Conservation (phyloP, 2,329 filamentous ascomycete species). For the Diaporthe helianthi region DNA sequence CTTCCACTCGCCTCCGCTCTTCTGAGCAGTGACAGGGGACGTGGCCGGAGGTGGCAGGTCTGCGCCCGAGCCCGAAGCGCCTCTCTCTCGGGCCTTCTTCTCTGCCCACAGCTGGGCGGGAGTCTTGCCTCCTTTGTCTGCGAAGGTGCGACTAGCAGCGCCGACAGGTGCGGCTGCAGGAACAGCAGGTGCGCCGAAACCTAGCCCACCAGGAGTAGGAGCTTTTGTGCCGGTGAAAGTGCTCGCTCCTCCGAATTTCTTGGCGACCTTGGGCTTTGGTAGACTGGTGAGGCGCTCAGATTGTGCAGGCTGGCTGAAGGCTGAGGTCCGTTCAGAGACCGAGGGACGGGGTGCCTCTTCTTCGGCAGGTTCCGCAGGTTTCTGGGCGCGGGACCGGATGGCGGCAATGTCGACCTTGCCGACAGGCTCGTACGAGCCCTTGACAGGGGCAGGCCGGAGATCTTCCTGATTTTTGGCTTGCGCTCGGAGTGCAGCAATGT, state of each 20-base stretch:
- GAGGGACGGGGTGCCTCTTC: slow-evolving; percentile 58
- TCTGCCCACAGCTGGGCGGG: slow-evolving; percentile 97
- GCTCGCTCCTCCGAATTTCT: slow-evolving; percentile 78
- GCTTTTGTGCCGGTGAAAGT: slow-evolving; percentile 89
- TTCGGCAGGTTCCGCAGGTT: slow-evolving; percentile 55
- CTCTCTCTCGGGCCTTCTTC: slow-evolving; percentile 86
- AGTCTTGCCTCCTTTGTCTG: slow-evolving; percentile 93
- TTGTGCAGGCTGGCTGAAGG: slow-evolving; percentile 66
- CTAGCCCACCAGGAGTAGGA: slow-evolving; percentile 73
- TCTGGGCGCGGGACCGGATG: slow-evolving; percentile 84
- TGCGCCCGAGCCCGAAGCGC: slow-evolving; percentile 54
- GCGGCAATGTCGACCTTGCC: slow-evolving; percentile 98
- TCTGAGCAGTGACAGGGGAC: slow-evolving; percentile 69
- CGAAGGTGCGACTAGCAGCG: slow-evolving; percentile 88
- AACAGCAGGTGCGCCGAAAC: slow-evolving; percentile 67
- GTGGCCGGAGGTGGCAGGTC: slow-evolving; percentile 51
- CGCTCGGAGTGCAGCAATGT: slow-evolving; percentile 87
- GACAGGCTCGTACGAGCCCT: slow-evolving; percentile 91
- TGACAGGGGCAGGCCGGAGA: slow-evolving; percentile 83
- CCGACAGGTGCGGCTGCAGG: slow-evolving; percentile 72
- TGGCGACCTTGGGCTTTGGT: slow-evolving; percentile 94
- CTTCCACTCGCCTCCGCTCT: slow-evolving; percentile 85
- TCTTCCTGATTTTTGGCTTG: slow-evolving; percentile 75
- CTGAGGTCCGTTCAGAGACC: slow-evolving; percentile 77
- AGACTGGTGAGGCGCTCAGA: slow-evolving; percentile 85